These are phyloP conservation scores for Sporisorium exsertum DNA, from an alignment of 1,284 basidiomycete genomes.

Conservation along the genomic window DNA sequence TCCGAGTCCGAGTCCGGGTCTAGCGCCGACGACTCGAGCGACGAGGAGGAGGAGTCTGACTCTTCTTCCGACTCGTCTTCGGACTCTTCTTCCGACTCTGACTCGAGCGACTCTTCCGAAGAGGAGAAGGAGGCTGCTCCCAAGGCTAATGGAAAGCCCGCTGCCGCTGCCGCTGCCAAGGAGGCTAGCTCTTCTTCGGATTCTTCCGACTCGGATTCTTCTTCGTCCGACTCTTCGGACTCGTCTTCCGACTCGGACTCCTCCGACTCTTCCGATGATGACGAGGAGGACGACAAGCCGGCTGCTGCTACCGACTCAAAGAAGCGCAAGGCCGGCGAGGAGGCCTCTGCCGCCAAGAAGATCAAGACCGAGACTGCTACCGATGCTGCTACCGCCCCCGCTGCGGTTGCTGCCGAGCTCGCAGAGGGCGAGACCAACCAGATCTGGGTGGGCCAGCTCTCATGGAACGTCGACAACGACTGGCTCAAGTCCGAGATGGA, in stretches of 20 bases:
- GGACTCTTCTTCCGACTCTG: slow-evolving; percentile 8
- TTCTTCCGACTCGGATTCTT: slow-evolving; percentile 24
- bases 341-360: slow-evolving; percentile 81
- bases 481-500: slow-evolving; percentile 93
- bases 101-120: slow-evolving; percentile 11
- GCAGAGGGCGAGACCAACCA: slow-evolving; percentile 76
- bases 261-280: slow-evolving; percentile 45
- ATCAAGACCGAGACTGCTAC: slow-evolving; percentile 75
- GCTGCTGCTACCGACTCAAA: slow-evolving; percentile 62
- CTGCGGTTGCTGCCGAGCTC: slow-evolving; percentile 58
- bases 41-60: slow-evolving; percentile 22
- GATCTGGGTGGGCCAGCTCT: slow-evolving; percentile 92
- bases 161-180: slow-evolving; percentile 25
- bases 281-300: slow-evolving; percentile 66
- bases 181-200: slow-evolving; percentile 29
- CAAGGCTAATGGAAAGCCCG: slow-evolving; percentile 53
- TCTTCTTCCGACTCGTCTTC: slow-evolving; percentile 2
- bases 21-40: slow-evolving; percentile 13
- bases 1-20: slow-evolving; percentile 33
- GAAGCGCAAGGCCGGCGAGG: slow-evolving; percentile 88
- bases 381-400: slow-evolving; percentile 55
- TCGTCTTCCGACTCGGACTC: slow-evolving; percentile 19
- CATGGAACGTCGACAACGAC: slow-evolving; percentile 98
- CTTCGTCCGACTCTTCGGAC: slow-evolving; percentile 38
- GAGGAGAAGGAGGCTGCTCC: slow-evolving; percentile 32